A percentile compares a stretch with the other conserved stretches of the same genome.
phyloP scores from a whole-genome alignment of 768 basidiomycete genomes.

The Amanita rimosa region DNA sequence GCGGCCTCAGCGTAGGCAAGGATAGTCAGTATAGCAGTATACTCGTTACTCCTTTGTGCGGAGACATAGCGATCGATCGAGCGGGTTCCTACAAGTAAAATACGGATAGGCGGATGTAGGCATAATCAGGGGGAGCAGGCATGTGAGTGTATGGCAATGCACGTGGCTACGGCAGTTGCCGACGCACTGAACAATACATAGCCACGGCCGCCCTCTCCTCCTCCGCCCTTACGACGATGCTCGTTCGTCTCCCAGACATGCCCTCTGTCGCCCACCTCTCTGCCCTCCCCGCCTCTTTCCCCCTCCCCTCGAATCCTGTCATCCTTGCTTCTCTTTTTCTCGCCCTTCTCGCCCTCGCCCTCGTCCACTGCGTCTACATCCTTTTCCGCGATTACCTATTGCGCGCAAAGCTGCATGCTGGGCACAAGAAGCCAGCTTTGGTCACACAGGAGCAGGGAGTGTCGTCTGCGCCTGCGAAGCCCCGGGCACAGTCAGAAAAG shows the following conservation, averaged over 20 bases:
- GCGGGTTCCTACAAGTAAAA: not conserved
- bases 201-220: constrained; percentile 4
- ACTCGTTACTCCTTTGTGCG: no score
- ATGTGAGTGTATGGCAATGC: not conserved
- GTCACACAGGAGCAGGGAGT: constrained; percentile 8
- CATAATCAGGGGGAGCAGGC: not conserved
- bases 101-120: not conserved
- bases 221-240: constrained; percentile 6
- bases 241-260: constrained; percentile 8
- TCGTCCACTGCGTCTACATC: constrained; percentile 7
- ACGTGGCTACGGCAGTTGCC: constrained; percentile 3
- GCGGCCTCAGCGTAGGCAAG: no score
- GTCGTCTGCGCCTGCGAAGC: constrained; percentile 12
- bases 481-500: constrained; percentile 9
- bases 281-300: constrained; percentile 8
- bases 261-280: constrained; percentile 9
- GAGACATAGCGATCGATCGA: no score
- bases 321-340: constrained; percentile 15
- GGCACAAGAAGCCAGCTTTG: constrained; percentile 9
- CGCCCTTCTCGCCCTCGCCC: constrained; percentile 2
- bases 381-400: constrained; percentile 6
- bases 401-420: constrained; percentile 5
- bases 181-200: not conserved
- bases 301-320: constrained; percentile 9
- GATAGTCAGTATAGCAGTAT: no score